Conservation (phyloP, 208 protist genomes). For the Acanthamoeba royreba region DNA sequence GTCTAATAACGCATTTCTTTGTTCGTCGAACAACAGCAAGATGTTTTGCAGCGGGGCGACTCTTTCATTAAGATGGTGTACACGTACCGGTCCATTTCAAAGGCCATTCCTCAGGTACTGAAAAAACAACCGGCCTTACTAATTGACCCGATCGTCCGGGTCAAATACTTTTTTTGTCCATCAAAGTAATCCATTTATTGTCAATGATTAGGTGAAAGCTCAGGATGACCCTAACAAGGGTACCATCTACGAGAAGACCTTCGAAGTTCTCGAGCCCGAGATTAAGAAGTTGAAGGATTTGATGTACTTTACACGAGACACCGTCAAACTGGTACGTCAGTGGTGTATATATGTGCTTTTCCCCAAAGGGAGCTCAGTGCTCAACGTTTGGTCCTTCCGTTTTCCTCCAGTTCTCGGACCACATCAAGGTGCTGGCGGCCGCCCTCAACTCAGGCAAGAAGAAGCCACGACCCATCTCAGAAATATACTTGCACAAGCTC, state of each 20-base stretch:
- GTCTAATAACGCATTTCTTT: neutral
- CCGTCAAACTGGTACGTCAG: neutral
- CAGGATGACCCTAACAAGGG: conserved; percentile 73
- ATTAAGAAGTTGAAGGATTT: conserved; percentile 78
- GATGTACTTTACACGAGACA: conserved; percentile 47
- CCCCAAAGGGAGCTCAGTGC: too few relatives aligned
- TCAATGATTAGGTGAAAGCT: conserved; percentile 62
- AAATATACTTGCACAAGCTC: conserved; percentile 43
- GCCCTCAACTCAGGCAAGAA: conserved; percentile 53
- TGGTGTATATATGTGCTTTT: too few relatives aligned
- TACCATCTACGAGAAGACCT: conserved; percentile 73
- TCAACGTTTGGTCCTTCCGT: neutral
- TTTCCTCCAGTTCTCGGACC: conserved; percentile 49
- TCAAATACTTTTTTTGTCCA: neutral
- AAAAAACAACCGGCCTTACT: too few relatives aligned
- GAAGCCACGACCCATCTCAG: conserved; percentile 45
- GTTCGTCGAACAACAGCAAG: conserved; percentile 40
- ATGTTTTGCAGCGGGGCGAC: conserved; percentile 64
- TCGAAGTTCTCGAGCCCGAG: conserved; percentile 75
- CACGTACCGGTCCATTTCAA: conserved; percentile 70
- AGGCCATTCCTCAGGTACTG: conserved; percentile 57
- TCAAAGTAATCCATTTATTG: neutral
- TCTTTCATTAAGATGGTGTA: conserved; percentile 74
- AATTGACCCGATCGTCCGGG: too few relatives aligned
- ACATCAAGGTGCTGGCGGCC: conserved; percentile 56